Evolutionary conservation across 768 basidiomycete species (phyloP).

Genomic region (Cubamyces sp.): DNA sequence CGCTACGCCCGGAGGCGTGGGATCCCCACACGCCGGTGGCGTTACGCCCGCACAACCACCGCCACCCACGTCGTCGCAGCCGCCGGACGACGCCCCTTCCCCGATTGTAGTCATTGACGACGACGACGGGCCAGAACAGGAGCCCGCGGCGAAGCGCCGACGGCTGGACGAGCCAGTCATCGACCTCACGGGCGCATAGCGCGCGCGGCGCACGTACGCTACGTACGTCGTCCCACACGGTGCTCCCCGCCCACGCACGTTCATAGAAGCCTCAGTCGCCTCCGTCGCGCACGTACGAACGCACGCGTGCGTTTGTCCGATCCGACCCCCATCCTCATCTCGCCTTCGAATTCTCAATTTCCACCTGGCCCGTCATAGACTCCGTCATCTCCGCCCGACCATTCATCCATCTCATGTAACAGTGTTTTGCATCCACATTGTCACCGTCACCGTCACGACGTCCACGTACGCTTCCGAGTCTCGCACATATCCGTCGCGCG

Average conservation of each 20-base stretch:
- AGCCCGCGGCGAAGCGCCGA: constrained; percentile 61
- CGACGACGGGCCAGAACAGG: constrained; percentile 45
- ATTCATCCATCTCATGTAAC: background rate
- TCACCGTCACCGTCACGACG: background rate
- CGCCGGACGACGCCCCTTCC: constrained; percentile 43
- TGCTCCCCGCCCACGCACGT: constrained; percentile 6
- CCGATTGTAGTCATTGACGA: constrained; percentile 65
- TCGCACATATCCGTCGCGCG: background rate
- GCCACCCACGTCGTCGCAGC: constrained; percentile 24
- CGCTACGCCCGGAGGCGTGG: constrained; percentile 41
- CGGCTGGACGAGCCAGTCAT: constrained; percentile 33
- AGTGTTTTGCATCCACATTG: background rate
- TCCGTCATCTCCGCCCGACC: background rate
- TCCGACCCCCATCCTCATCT: background rate
- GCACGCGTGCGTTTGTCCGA: background rate
- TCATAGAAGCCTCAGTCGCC: constrained; percentile 1
- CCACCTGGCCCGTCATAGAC: background rate
- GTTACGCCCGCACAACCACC: constrained; percentile 14
- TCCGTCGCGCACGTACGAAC: background rate
- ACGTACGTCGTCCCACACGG: too few relatives aligned
- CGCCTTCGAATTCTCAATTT: background rate
- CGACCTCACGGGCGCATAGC: constrained; percentile 18
- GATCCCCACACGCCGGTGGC: background rate
- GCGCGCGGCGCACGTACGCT: background rate
- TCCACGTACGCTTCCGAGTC: background rate